Evolutionary conservation across 164 flowering plant species (phyloP).

Genomic region (Dillenia turbinata): DNA sequence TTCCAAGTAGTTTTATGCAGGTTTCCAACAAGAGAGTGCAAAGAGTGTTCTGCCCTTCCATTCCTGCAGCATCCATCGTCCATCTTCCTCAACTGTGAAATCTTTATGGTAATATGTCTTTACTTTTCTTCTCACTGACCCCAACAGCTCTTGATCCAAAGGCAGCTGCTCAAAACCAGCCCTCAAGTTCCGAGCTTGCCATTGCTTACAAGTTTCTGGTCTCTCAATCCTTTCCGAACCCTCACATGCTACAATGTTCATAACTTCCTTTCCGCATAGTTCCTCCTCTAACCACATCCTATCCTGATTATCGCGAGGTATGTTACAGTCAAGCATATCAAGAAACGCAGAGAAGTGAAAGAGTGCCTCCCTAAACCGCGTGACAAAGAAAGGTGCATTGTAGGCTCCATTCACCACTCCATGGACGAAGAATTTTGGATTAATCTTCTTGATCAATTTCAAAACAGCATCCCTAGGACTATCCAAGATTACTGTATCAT

Average conservation of each 20-base stretch:
- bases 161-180: conserved; percentile 16
- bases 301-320: conserved; percentile 10
- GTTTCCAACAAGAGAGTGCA: conserved; percentile 18
- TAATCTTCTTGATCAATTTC: conserved; percentile 30
- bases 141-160: conserved; percentile 6
- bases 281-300: conserved; percentile 14
- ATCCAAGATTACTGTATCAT: conserved; percentile 33
- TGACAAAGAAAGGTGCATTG: conserved; percentile 13
- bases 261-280: conserved; percentile 11
- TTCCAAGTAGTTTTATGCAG: neutral
- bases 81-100: conserved; percentile 18
- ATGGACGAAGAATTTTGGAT: conserved; percentile 22
- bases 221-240: conserved; percentile 12
- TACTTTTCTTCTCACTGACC: conserved; percentile 3
- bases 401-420: conserved; percentile 12
- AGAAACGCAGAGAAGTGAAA: conserved; percentile 11
- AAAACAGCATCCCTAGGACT: conserved; percentile 37
- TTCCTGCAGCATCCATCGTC: conserved; percentile 18
- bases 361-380: conserved; percentile 16
- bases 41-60: conserved; percentile 24
- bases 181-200: conserved; percentile 10
- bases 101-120: conserved; percentile 13
- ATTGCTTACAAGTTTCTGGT: conserved; percentile 6
- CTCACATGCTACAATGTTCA: conserved; percentile 21
- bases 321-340: conserved; percentile 12